A percentile compares a stretch with the other conserved stretches of the same genome.
Evolutionary conservation across 2,329 filamentous ascomycete genomes (phyloP).

Genomic region (Xylariales sp.): DNA sequence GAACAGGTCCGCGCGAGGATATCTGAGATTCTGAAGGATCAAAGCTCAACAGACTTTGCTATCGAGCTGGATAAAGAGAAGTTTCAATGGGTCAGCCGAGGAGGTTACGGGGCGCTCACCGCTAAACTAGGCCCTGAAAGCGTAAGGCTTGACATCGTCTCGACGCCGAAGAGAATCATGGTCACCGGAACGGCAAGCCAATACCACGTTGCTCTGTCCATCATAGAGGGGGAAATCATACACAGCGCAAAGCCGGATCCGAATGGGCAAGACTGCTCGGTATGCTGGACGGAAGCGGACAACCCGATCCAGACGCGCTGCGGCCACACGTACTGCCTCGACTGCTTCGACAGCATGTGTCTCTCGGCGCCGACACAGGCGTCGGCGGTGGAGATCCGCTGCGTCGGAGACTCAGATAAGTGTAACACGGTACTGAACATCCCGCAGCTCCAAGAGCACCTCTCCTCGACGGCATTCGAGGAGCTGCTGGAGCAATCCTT

Average conservation of each 20-base stretch:
- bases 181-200: conserved; percentile 45
- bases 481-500: conserved; percentile 47
- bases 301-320: conserved; percentile 52
- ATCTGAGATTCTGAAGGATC: conserved; percentile 25
- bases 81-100: conserved; percentile 49
- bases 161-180: conserved; percentile 50
- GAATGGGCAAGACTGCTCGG: conserved; percentile 44
- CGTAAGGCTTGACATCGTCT: conserved; percentile 50
- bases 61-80: conserved; percentile 47
- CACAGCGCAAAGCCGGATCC: background rate
- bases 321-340: conserved; percentile 56
- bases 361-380: conserved; percentile 31
- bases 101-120: conserved; percentile 49
- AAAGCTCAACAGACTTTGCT: conserved; percentile 19
- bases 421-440: conserved; percentile 47
- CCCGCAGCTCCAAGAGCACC: conserved; percentile 45
- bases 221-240: conserved; percentile 25
- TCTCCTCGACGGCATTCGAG: conserved; percentile 37
- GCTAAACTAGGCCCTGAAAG: conserved; percentile 45
- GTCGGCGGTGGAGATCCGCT: conserved; percentile 41
- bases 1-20: conserved; percentile 37
- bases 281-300: conserved; percentile 55
- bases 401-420: conserved; percentile 43
- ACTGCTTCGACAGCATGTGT: conserved; percentile 55
- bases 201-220: conserved; percentile 35